Conservation (phyloP, 106 monocot genomes). For the Allium sativum region DNA sequence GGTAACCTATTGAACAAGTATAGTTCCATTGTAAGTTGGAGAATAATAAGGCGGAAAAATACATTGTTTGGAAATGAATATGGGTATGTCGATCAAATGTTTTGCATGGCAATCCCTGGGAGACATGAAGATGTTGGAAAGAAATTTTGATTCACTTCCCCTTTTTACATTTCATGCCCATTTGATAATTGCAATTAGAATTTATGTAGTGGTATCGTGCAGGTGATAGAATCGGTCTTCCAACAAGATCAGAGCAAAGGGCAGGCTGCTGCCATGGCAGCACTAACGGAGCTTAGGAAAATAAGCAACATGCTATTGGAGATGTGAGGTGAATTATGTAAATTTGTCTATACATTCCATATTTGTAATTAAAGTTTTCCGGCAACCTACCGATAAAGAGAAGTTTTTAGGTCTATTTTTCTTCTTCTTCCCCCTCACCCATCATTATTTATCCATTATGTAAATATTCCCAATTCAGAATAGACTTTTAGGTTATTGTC, state of each 20-base stretch:
- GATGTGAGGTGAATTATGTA: conserved; percentile 20
- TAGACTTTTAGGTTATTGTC: background rate
- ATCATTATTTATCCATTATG: background rate
- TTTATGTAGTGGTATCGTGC: conserved; percentile 1
- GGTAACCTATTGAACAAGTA: no score
- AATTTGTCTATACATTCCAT: no score
- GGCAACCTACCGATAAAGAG: conserved; percentile 6
- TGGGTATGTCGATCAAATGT: no score
- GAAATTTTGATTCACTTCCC: no score
- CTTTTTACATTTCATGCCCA: no score
- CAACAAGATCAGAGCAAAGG: conserved; percentile 66
- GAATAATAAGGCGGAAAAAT: no score
- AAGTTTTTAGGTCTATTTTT: conserved; percentile 2
- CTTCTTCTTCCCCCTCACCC: background rate
- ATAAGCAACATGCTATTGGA: conserved; percentile 66
- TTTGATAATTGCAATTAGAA: no score
- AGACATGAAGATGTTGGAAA: no score
- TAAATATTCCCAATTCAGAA: conserved; percentile 10
- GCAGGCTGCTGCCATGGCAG: conserved; percentile 53
- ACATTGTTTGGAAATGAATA: no score
- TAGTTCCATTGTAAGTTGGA: no score
- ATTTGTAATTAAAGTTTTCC: conserved; percentile 22
- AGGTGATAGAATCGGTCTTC: conserved; percentile 78
- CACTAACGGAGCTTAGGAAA: conserved; percentile 88
- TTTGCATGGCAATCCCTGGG: no score